Conservation (phyloP, 1,284 basidiomycete species). For the Boletus sp. region DNA sequence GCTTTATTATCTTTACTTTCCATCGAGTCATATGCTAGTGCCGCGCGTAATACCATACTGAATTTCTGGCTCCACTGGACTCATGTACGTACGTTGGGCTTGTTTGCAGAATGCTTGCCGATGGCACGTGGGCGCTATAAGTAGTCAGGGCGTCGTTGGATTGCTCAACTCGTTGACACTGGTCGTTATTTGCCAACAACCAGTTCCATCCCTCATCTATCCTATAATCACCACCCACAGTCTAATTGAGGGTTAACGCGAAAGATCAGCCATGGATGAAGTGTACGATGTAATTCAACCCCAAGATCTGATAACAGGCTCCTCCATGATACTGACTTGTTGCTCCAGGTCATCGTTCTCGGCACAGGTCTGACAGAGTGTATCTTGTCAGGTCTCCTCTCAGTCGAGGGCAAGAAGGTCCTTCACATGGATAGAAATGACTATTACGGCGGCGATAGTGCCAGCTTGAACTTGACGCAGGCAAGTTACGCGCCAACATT, state of each 20-base stretch:
- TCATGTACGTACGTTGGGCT: neutral
- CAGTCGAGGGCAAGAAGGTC: constrained; percentile 99
- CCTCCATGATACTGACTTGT: constrained; percentile 17
- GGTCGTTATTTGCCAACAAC: constrained; percentile 21
- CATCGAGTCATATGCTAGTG: constrained; percentile 2
- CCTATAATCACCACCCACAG: constrained; percentile 11
- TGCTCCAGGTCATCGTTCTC: constrained; percentile 80
- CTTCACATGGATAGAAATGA: constrained; percentile 99
- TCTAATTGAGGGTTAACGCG: constrained; percentile 9
- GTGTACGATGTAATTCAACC: constrained; percentile 72
- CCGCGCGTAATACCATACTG: constrained; percentile 9
- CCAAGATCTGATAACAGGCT: constrained; percentile 16
- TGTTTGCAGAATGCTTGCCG: constrained; percentile 9
- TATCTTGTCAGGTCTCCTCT: constrained; percentile 94
- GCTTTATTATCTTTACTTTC: constrained; percentile 6
- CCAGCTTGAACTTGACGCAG: constrained; percentile 97
- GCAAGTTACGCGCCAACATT: constrained; percentile 42
- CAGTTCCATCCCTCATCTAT: constrained; percentile 9
- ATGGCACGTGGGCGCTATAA: constrained; percentile 31
- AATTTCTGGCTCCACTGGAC: neutral
- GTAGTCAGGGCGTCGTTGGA: constrained; percentile 12
- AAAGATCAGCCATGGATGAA: constrained; percentile 70
- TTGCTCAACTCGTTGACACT: constrained; percentile 1
- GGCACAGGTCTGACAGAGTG: constrained; percentile 98
- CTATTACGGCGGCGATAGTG: constrained; percentile 98